Conservation (phyloP, 805 yeast genomes). For the Candida xiaguanensis region DNA sequence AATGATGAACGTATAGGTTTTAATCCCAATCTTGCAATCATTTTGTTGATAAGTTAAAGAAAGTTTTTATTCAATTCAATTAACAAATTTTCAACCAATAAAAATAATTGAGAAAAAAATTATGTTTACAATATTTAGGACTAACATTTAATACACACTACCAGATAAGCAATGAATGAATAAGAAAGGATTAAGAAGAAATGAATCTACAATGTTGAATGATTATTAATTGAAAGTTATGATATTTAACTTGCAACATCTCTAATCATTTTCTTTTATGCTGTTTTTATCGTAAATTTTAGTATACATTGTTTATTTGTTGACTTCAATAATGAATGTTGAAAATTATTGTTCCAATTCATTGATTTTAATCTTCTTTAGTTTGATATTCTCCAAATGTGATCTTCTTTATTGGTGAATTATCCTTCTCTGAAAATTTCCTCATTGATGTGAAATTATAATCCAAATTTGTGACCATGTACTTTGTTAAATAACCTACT, state of each 20-base stretch:
- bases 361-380: constrained; percentile 2
- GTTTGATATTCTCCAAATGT: constrained; percentile 37
- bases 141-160: constrained; percentile 11
- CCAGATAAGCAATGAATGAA: no score
- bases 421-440: constrained; percentile 31
- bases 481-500: constrained; percentile 32
- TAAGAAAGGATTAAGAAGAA: no score
- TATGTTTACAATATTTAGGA: not conserved
- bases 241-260: no score
- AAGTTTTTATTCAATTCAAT: not conserved
- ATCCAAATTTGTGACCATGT: constrained; percentile 19
- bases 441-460: constrained; percentile 4
- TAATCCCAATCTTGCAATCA: constrained; percentile 12
- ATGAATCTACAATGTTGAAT: no score
- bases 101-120: constrained; percentile 17
- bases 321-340: no score
- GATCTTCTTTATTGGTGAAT: constrained; percentile 35
- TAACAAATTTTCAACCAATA: constrained; percentile 13
- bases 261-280: not conserved
- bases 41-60: constrained; percentile 1
- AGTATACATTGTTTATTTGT: no score
- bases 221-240: no score
- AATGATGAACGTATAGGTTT: not conserved
- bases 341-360: no score
- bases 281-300: no score